Base-by-base conservation (phyloP, 768 basidiomycete species). In the Podaxis carcinomalis region DNA sequence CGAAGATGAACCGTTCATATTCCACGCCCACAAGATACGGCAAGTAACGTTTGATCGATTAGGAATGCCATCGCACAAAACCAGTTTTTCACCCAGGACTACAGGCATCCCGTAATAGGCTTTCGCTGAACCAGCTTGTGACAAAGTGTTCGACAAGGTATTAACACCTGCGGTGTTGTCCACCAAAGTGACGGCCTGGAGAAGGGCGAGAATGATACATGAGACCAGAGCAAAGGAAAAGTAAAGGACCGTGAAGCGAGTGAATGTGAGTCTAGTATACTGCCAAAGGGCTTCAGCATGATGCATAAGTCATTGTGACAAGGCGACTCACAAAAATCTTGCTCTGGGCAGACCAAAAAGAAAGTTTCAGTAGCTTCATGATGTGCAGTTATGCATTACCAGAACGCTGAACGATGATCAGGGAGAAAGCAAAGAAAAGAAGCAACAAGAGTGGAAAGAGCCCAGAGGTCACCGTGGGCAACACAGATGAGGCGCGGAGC, bases 181-280 rank as follows among this genome's bases (percentile, higher is more conserved):
- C 3, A 63, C 61, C 47, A 78, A 76, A 2, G 77, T 68, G 25
- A 76, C 51, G 13, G 69, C 70, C 63, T 83, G 82, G 9, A 83
- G 65, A 11, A 71, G 65, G 59, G 71, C 74, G 54, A 83, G 77
- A 25, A 74, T 67, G 44, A 78, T 56, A 61, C 76, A 80, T 57
- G 74, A 74, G 27, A 75, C 49, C 49, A 85, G 63, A 28, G 80
- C 76, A 59, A 83, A 70, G 42, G 78, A 68, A 66, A 83, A 80
- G 68, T 82, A 86, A 37, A 74, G 63, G 4, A 77, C 73, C 36
- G 82, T 83, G 67, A 75, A 77, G 9, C 75, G 78, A n/a, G 79
- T 81, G 37, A 81, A 66, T 5, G 80, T 83, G 54, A 83, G 73
- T 62, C 80, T 75, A 35, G 76, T 68, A 63, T 78, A 80, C 83